Base-by-base conservation (phyloP, 148 eudicot genomes). In the Cornus controversa region DNA sequence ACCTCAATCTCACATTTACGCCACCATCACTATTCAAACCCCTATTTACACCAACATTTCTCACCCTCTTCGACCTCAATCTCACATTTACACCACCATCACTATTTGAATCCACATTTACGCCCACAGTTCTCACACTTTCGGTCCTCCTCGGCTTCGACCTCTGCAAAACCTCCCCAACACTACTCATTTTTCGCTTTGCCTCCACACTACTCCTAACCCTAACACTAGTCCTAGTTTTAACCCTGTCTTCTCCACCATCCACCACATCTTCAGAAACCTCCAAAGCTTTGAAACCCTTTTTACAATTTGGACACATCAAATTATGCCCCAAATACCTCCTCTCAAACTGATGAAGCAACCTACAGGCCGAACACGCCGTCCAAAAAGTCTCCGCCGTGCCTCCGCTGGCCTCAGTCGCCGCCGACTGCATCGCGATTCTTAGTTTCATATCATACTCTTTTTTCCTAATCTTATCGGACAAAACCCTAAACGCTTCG, bases 221-320 rank as follows among this genome's bases (percentile, higher is more conserved):
- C 67, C 85, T 65, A 69, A 71, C 83, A 71, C 86, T 80, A 73
- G 80, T 47, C 85, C 87, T 84, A 67, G 60, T 77, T 37, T 82
- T 79, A 47, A 23, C 68, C 47, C 75, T 22, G 20, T 69, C 83
- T 76, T 78, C 58, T 58, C 66, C 78, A 42, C 29, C 77, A 23
- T 58, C 66, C 40, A 10, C 69, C 18, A 29, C 81, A 40, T 37
- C 66, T 22, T 53, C 80, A 4, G 34, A 42, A 64, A 82, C 86
- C 83, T 92, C 97, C 67, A 85, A 63, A 68, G 91, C 97, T 76
- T 80, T 77, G 74, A 89, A 92, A 58, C 88, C 84, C 73, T 80
- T 84, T 65, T 85, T 88, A 86, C 97, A 92, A 71, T 79, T 78
- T 23, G 90, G 88, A 60, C 97, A 92, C 83, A 90, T 69, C 92